A percentile compares a stretch with the other conserved stretches of the same genome.
Evolutionary conservation across 1,284 basidiomycete species (phyloP).

Genomic region (Ceratobasidium sp.): DNA sequence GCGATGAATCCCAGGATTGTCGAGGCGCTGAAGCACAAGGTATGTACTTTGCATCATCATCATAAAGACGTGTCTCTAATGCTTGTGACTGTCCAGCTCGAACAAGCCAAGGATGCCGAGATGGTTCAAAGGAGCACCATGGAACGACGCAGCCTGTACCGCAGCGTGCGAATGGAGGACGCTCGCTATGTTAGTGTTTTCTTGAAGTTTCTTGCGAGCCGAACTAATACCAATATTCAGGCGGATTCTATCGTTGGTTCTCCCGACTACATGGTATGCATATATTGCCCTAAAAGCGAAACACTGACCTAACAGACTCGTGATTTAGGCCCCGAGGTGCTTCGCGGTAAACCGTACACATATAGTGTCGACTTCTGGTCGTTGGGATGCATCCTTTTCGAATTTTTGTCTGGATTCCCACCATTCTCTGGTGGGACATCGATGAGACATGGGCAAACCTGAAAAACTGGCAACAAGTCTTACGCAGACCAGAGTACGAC

Average conservation of each 20-base stretch:
- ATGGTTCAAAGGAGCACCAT: constrained; percentile 91
- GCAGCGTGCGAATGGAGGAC: constrained; percentile 89
- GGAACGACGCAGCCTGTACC: constrained; percentile 94
- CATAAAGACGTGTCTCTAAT: constrained; percentile 10
- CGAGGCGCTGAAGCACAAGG: constrained; percentile 92
- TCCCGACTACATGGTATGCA: constrained; percentile 93
- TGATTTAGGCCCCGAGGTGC: constrained; percentile 67
- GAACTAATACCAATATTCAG: constrained; percentile 40
- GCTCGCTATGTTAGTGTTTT: constrained; percentile 69
- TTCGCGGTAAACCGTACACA: constrained; percentile 92
- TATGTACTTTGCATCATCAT: constrained; percentile 48
- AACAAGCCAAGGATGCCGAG: constrained; percentile 95
- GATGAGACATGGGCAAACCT: constrained; percentile 99
- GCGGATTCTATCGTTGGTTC: constrained; percentile 98
- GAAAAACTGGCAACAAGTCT: constrained; percentile 95
- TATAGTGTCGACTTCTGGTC: constrained; percentile 99
- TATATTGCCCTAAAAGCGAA: constrained; percentile 4
- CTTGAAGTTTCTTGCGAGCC: constrained; percentile 2
- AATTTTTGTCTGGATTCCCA: constrained; percentile 96
- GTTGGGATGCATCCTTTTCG: constrained; percentile 97
- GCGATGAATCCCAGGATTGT: constrained; percentile 95
- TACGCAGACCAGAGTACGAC: constrained; percentile 93
- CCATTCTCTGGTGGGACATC: constrained; percentile 96
- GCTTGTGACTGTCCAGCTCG: constrained; percentile 63
- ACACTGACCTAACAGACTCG: neutral